A percentile compares a stretch with the other conserved stretches of the same genome.
These are phyloP conservation scores for Penicillium daleae DNA, from an alignment of 495 filamentous ascomycete genomes.

Conservation along the genomic window DNA sequence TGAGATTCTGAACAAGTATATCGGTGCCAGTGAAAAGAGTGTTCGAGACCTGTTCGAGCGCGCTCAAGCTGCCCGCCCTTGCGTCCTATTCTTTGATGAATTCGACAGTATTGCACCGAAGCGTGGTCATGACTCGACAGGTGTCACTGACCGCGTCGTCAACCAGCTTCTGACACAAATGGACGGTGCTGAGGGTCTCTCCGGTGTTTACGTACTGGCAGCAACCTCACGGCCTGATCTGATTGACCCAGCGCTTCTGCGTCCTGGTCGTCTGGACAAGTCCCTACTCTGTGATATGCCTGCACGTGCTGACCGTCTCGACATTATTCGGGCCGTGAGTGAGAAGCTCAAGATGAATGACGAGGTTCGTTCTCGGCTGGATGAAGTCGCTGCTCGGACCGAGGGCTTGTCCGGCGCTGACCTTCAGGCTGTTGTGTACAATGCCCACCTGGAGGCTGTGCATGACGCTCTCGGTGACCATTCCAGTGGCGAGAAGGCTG, in stretches of 20 bases:
- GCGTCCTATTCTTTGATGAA: slow-evolving; percentile 96
- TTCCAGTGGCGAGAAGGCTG: slow-evolving; percentile 36
- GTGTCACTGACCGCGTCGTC: slow-evolving; percentile 97
- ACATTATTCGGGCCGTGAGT: slow-evolving; percentile 83
- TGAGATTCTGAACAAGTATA: slow-evolving; percentile 98
- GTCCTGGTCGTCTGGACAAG: slow-evolving; percentile 91
- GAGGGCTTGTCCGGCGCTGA: slow-evolving; percentile 96
- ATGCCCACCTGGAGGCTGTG: slow-evolving; percentile 95
- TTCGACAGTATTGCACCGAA: slow-evolving; percentile 98
- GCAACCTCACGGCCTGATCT: slow-evolving; percentile 90
- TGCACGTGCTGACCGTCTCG: slow-evolving; percentile 71
- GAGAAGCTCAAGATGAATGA: slow-evolving; percentile 72
- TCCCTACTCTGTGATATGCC: slow-evolving; percentile 89
- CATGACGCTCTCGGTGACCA: slow-evolving; percentile 83
- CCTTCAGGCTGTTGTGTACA: slow-evolving; percentile 91
- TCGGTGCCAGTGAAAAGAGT: slow-evolving; percentile 92
- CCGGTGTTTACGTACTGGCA: slow-evolving; percentile 93
- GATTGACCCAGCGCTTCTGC: slow-evolving; percentile 88
- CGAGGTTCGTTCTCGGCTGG: slow-evolving; percentile 54
- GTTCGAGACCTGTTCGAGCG: slow-evolving; percentile 94
- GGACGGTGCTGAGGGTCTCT: slow-evolving; percentile 95
- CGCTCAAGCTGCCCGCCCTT: slow-evolving; percentile 85
- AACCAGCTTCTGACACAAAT: slow-evolving; percentile 98
- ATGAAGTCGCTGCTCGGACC: slow-evolving; percentile 74
- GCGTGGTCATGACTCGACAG: slow-evolving; percentile 93